Base-by-base conservation (phyloP, 257 asterid species). In the Capsicum chinense region DNA sequence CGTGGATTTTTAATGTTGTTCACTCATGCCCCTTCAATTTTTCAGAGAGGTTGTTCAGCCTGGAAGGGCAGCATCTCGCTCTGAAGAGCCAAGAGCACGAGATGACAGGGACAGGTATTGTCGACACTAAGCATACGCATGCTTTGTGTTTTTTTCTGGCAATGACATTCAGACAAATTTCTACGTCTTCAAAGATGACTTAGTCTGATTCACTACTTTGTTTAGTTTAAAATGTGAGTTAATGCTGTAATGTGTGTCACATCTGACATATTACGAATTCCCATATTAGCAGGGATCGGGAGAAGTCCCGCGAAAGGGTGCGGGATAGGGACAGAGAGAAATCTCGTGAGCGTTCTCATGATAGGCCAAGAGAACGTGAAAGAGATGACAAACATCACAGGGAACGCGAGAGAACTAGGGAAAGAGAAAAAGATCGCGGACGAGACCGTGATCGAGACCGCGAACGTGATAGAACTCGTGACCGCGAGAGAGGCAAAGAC, bases 21-120 rank as follows among this genome's bases (percentile, higher is more conserved):
- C 78, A 14, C 44, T 83, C 16, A 19, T 60, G 42, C 81, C 50
- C 70, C 16, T 79, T 74, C 42, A 73, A 81, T 48, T 87, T 73
- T 86, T 81, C 88, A 97, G 99, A 84, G 99, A 96, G 87, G 95
- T 90, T 88, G 87, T 86, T 63, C 98, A 87, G 88, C 16, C 98
- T 85, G 98, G 95, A 71, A 97, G 94, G 48, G 64, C 82, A 87
- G 85, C 85, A 91, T 91, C 98, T 66, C 91, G 93, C 73, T 94
- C 99, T 35, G 99, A 90, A 91, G 99, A 97, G 88, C 98, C 99
- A 64, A 94, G 95, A 88, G 90, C 83, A 70, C 90, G 93, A 58
- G 93, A 92, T 82, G 98, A 93, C 87, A 87, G 90, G 71, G 98
- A 92, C 50, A 90, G 97, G 98, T 95, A 90, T 44, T 44, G 48